Conservation (phyloP, 2,329 filamentous ascomycete species). For the Colletotrichum aenigma region DNA sequence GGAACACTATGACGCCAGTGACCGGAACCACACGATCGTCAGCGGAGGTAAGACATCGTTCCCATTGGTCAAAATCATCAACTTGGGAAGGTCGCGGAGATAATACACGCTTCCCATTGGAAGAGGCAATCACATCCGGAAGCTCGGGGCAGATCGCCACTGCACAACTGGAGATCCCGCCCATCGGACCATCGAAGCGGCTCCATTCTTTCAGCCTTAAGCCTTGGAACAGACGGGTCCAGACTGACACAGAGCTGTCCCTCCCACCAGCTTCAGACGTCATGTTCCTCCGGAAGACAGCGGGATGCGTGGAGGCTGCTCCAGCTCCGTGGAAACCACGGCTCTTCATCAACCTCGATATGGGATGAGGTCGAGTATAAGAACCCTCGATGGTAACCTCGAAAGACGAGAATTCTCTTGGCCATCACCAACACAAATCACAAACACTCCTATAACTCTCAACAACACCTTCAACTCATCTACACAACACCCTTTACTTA, state of each 20-base stretch:
- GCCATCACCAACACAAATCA: not conserved
- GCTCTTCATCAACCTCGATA: not conserved
- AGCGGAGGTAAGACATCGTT: not conserved
- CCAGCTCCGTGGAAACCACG: not conserved
- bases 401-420: fast-evolving
- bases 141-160: not conserved
- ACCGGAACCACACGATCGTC: not conserved
- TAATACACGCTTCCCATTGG: not conserved
- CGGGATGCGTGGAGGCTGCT: not conserved
- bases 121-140: not conserved
- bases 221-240: not conserved
- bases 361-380: not conserved
- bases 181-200: not conserved
- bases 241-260: not conserved
- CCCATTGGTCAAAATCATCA: not conserved
- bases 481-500: not conserved
- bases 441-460: not conserved
- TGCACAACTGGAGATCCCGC: not conserved
- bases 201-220: not conserved
- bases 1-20: slow-evolving; percentile 4
- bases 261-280: not conserved
- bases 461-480: not conserved
- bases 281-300: not conserved
- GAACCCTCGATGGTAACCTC: not conserved
- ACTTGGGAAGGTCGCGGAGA: not conserved